phyloP scores from a whole-genome alignment of 306 rosid genomes.

The Dryas octopetala region DNA sequence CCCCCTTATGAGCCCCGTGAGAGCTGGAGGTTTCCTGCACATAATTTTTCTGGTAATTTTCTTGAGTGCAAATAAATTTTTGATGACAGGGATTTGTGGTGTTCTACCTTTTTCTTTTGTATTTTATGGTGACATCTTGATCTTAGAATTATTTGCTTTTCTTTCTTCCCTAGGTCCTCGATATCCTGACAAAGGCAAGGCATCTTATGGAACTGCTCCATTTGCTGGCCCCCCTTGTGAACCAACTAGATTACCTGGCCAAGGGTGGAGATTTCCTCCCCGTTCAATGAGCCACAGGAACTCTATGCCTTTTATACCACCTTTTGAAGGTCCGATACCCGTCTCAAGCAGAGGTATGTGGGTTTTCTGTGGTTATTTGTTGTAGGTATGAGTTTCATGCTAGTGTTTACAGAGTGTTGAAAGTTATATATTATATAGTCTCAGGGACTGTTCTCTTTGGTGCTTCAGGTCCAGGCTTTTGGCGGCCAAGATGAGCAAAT shows the following conservation, averaged over 20 bases:
- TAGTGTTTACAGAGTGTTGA: neutral
- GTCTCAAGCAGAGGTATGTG: constrained; percentile 64
- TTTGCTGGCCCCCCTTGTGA: constrained; percentile 74
- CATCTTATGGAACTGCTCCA: constrained; percentile 44
- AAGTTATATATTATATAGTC: neutral
- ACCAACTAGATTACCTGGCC: constrained; percentile 58
- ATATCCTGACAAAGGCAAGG: constrained; percentile 55
- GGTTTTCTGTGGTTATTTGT: neutral
- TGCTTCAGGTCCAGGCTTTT: constrained; percentile 74
- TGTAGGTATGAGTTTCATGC: neutral
- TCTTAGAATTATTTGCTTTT: constrained; percentile 11
- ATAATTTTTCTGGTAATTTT: constrained; percentile 57
- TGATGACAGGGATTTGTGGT: neutral
- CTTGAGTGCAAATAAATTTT: neutral
- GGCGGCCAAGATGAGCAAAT: constrained; percentile 73
- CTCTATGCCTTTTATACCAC: constrained; percentile 66
- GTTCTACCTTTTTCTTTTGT: constrained; percentile 12
- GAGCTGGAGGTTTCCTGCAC: constrained; percentile 66
- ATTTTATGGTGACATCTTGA: constrained; percentile 13
- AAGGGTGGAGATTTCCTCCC: constrained; percentile 82
- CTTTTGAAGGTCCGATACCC: constrained; percentile 76
- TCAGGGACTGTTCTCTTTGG: constrained; percentile 12
- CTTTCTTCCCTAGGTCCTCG: constrained; percentile 51
- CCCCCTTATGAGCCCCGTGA: constrained; percentile 62
- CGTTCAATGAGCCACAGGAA: constrained; percentile 62